A percentile compares a stretch with the other conserved stretches of the same genome.
These are phyloP conservation scores for Suillus weaverae DNA, from an alignment of 768 basidiomycete species.

Conservation along the genomic window DNA sequence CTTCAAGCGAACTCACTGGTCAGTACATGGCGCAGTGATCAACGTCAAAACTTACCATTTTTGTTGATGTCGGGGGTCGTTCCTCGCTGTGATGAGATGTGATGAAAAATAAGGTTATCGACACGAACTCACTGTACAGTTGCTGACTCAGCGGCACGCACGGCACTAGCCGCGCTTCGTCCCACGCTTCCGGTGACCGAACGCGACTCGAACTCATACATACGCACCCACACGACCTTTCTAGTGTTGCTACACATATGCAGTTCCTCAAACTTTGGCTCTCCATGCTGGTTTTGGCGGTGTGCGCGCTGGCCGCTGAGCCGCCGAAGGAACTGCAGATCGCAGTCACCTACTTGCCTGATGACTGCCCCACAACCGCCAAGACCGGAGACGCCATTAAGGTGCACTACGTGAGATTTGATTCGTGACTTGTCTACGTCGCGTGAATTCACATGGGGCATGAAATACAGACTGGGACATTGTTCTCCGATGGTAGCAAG, in stretches of 20 bases:
- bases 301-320: slow-evolving; percentile 46
- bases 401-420: slow-evolving; percentile 75
- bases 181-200: slow-evolving; percentile 6
- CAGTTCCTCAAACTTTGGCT: slow-evolving; percentile 48
- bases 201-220: neutral
- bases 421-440: neutral
- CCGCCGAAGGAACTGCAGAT: slow-evolving; percentile 59
- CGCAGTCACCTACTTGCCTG: slow-evolving; percentile 60
- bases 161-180: slow-evolving; percentile 1
- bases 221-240: neutral
- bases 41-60: slow-evolving; percentile 44
- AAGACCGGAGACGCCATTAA: slow-evolving; percentile 60
- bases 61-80: slow-evolving; percentile 40
- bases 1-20: slow-evolving; percentile 40
- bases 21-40: slow-evolving; percentile 8
- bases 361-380: slow-evolving; percentile 54
- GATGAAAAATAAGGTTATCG: slow-evolving; percentile 35
- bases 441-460: slow-evolving; percentile 5
- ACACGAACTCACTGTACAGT: slow-evolving; percentile 40
- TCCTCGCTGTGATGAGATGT: slow-evolving; percentile 22
- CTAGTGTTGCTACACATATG: slow-evolving; percentile 39
- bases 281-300: slow-evolving; percentile 47
- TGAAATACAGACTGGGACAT: slow-evolving; percentile 67
- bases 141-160: slow-evolving; percentile 33
- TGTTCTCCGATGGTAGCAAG: slow-evolving; percentile 73